Percentiles rank a stretch among this genome's conserved stretches.
These are phyloP conservation scores for Suhomyces yuchorum DNA, from an alignment of 1,139 yeast genomes.

Conservation along the genomic window DNA sequence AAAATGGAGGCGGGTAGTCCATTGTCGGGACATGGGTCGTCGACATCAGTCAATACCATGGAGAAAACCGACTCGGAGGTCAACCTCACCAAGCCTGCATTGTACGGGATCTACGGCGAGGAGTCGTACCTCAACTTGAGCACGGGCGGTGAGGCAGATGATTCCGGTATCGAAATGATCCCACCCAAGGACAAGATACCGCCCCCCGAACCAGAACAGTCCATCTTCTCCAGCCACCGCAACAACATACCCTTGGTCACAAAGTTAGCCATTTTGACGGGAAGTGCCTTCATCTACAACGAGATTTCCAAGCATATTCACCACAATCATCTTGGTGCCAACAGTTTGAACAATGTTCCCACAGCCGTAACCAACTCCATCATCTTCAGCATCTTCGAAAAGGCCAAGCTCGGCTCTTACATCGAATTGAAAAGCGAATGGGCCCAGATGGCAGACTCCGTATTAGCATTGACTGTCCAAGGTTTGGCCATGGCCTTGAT, in stretches of 20 bases:
- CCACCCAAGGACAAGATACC: background rate
- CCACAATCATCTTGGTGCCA: constrained; percentile 38
- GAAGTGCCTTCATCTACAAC: constrained; percentile 52
- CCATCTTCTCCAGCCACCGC: background rate
- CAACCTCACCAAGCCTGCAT: constrained; percentile 51
- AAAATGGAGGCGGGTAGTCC: constrained; percentile 12
- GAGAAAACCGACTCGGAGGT: constrained; percentile 46
- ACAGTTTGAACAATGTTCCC: constrained; percentile 12
- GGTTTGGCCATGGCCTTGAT: constrained; percentile 66
- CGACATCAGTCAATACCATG: constrained; percentile 24
- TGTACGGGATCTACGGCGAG: constrained; percentile 51
- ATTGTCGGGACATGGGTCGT: constrained; percentile 14
- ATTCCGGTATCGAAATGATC: constrained; percentile 7
- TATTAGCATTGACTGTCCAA: constrained; percentile 39
- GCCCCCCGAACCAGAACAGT: background rate
- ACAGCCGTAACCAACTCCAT: constrained; percentile 37
- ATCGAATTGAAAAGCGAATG: constrained; percentile 7
- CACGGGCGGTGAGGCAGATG: constrained; percentile 15
- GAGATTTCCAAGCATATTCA: constrained; percentile 53
- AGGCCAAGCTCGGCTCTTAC: constrained; percentile 27
- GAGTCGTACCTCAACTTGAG: constrained; percentile 37
- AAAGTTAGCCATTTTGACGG: constrained; percentile 39
- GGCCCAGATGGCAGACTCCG: constrained; percentile 24
- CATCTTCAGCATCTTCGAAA: constrained; percentile 34
- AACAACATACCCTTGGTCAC: constrained; percentile 17